These are phyloP conservation scores for Saururus chinensis DNA, from an alignment of 164 flowering plant genomes.

Conservation along the genomic window DNA sequence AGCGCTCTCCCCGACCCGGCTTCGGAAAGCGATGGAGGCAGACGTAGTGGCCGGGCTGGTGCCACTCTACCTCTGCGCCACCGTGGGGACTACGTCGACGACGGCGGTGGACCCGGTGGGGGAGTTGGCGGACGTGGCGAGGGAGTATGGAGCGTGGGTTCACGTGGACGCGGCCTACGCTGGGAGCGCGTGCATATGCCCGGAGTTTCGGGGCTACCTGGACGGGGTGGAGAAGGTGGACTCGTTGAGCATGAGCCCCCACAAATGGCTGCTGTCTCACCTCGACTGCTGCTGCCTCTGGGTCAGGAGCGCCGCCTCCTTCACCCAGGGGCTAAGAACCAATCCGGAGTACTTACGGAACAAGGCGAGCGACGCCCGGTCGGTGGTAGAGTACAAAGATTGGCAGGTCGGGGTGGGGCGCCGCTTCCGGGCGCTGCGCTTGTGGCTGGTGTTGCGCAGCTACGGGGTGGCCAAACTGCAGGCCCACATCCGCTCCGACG, in stretches of 20 bases:
- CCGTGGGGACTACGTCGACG: conserved; percentile 53
- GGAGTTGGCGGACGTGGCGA: conserved; percentile 31
- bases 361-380: conserved; percentile 29
- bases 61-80: conserved; percentile 43
- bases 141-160: conserved; percentile 32
- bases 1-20: conserved; percentile 19
- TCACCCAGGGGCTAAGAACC: conserved; percentile 26
- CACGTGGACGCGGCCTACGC: conserved; percentile 65
- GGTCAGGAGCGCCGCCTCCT: conserved; percentile 26
- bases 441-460: conserved; percentile 50
- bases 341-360: conserved; percentile 48
- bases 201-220: conserved; percentile 44
- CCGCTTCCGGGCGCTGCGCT: conserved; percentile 34
- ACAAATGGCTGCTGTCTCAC: conserved; percentile 48
- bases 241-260: conserved; percentile 47
- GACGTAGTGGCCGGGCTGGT: conserved; percentile 37
- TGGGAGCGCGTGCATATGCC: conserved; percentile 57
- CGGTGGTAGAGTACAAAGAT: conserved; percentile 55
- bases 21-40: conserved; percentile 16
- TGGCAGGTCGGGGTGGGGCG: conserved; percentile 59
- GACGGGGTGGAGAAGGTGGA: conserved; percentile 39
- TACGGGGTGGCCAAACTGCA: conserved; percentile 39
- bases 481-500: conserved; percentile 35
- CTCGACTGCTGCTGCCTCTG: conserved; percentile 58
- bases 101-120: conserved; percentile 48